A percentile compares a stretch with the other conserved stretches of the same genome.
Conservation (phyloP, 1,284 basidiomycete species). For the Butyriboletus appendiculatus region DNA sequence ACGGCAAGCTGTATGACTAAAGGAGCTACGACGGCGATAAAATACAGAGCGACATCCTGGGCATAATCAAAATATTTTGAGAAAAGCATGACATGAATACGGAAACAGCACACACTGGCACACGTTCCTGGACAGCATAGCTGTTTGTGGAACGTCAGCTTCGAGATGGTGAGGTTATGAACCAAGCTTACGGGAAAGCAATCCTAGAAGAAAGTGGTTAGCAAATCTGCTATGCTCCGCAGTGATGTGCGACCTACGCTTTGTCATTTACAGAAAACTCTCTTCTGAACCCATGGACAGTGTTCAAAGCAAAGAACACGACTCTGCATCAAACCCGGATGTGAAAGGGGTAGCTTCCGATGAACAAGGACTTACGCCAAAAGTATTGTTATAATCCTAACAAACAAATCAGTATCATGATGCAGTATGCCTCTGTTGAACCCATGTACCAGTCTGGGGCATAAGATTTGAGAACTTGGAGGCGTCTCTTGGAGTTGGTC, state of each 20-base stretch:
- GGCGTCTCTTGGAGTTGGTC: conserved; percentile 38
- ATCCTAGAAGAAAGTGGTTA: conserved; percentile 34
- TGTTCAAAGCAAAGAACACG: conserved; percentile 68
- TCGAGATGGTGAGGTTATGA: conserved; percentile 11
- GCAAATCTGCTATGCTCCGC: background rate
- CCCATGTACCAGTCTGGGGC: conserved; percentile 67
- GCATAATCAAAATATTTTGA: background rate
- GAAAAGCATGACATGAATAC: background rate
- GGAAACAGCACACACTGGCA: conserved; percentile 58
- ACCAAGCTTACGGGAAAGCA: conserved; percentile 53
- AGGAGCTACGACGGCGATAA: conserved; percentile 73
- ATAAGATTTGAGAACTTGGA: conserved; percentile 59
- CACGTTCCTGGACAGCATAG: conserved; percentile 80
- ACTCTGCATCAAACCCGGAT: conserved; percentile 43
- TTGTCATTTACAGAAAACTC: conserved; percentile 84
- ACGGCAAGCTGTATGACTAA: conserved; percentile 67
- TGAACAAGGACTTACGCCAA: conserved; percentile 57
- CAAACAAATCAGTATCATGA: conserved; percentile 2
- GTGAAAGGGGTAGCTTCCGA: background rate
- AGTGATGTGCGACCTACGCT: conserved; percentile 47
- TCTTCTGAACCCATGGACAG: conserved; percentile 79
- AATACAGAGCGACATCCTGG: conserved; percentile 58
- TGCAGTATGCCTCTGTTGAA: background rate
- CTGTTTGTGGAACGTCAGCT: conserved; percentile 49
- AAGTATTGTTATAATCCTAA: conserved; percentile 67